Percentiles rank a stretch among this genome's conserved stretches.
Conservation (phyloP, 768 basidiomycete genomes). For the Leccinum barrowsii region DNA sequence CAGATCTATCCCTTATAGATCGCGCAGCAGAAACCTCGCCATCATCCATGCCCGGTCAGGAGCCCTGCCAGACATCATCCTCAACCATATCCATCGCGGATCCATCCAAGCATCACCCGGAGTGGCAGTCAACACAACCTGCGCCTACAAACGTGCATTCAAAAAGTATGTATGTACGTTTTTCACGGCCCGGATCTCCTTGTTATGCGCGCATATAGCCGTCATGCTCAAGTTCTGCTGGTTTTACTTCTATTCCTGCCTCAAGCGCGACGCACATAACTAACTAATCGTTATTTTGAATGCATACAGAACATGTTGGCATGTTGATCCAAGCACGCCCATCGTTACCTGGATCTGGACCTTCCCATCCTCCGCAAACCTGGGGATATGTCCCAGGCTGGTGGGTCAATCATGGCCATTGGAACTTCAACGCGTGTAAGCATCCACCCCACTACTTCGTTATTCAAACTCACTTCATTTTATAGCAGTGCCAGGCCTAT, state of each 20-base stretch:
- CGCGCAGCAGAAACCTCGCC: neutral
- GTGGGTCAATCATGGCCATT: constrained; percentile 6
- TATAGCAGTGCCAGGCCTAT: constrained; percentile 1
- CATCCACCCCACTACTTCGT: neutral
- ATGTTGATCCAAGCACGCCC: constrained; percentile 11
- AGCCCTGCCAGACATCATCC: neutral
- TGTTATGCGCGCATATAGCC: neutral
- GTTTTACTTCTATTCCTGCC: too few species aligned
- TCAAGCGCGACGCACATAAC: neutral
- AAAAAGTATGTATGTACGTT: constrained; percentile 4
- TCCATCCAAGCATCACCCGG: neutral
- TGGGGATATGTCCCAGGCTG: neutral
- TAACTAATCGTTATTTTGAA: neutral
- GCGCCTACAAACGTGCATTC: neutral
- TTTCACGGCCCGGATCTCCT: neutral
- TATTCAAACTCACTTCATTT: neutral
- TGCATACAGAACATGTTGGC: constrained; percentile 12
- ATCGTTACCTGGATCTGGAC: neutral
- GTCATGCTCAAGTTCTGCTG: too few species aligned
- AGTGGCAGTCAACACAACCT: neutral
- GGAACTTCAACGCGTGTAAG: constrained; percentile 13
- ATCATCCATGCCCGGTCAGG: neutral
- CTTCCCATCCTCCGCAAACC: neutral
- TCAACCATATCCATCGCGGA: neutral
- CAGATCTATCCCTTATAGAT: neutral